Conservation (phyloP, 352 stramenopile genomes). For the Phytophthora macrochlamydospora region DNA sequence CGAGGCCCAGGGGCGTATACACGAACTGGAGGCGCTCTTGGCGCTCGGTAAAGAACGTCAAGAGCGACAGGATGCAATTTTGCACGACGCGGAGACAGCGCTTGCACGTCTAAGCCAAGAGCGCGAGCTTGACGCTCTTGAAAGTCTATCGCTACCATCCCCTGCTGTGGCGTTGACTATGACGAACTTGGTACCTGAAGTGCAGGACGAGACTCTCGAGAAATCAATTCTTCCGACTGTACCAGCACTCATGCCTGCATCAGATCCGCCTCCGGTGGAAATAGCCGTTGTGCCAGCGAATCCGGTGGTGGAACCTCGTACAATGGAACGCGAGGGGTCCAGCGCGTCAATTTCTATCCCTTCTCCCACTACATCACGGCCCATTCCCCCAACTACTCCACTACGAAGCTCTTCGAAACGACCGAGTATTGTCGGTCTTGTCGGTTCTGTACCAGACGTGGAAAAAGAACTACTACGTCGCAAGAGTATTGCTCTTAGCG, state of each 20-base stretch:
- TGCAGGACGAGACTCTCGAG: conserved; percentile 6
- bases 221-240: background rate
- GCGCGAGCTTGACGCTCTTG: conserved; percentile 41
- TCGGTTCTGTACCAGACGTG: conserved; percentile 17
- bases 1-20: conserved; percentile 57
- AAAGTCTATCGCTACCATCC: conserved; percentile 35
- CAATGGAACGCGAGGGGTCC: conserved; percentile 15
- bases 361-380: conserved; percentile 21
- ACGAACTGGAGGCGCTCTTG: conserved; percentile 61
- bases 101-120: conserved; percentile 63
- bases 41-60: conserved; percentile 63
- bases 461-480: conserved; percentile 47
- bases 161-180: conserved; percentile 19
- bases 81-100: conserved; percentile 58
- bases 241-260: background rate
- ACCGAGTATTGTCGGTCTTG: conserved; percentile 7
- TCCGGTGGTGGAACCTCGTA: too few relatives aligned
- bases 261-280: background rate
- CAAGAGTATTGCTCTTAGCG: conserved; percentile 36
- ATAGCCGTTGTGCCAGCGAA: background rate
- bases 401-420: conserved; percentile 8
- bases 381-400: conserved; percentile 15
- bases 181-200: conserved; percentile 14
- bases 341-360: background rate
- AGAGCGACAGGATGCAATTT: conserved; percentile 58